Evolutionary conservation across 2,329 filamentous ascomycete species (phyloP).

Genomic region (Microsporum canis): DNA sequence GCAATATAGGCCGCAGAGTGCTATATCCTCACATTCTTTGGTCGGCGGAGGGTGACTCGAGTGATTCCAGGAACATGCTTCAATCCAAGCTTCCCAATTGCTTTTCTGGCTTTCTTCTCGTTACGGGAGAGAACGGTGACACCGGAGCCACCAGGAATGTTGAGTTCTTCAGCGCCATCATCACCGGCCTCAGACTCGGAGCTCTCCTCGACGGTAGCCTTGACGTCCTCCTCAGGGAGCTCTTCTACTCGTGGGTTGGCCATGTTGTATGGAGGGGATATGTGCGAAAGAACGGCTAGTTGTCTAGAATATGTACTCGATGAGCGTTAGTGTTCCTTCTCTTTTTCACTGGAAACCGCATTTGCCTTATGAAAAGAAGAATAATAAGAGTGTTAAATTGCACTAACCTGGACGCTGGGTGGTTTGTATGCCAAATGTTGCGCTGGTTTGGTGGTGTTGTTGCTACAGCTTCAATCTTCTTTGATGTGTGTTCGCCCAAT

Average conservation of each 20-base stretch:
- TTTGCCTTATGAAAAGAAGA: background rate
- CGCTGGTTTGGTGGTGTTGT: constrained; percentile 22
- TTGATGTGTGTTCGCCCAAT: constrained; percentile 25
- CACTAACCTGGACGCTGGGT: background rate
- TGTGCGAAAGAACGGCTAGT: background rate
- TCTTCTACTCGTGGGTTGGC: constrained; percentile 51
- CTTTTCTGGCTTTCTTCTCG: constrained; percentile 99
- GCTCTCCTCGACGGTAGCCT: constrained; percentile 64
- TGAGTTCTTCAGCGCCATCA: constrained; percentile 43
- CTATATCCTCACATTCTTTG: constrained; percentile 82
- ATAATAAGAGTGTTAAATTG: background rate
- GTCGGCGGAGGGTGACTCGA: constrained; percentile 90
- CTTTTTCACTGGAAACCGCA: background rate
- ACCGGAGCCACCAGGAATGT: constrained; percentile 70
- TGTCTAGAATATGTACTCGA: background rate
- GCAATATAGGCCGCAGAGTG: background rate
- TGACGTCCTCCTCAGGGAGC: constrained; percentile 77
- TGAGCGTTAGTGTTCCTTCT: background rate
- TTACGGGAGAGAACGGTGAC: constrained; percentile 95
- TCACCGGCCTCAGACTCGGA: constrained; percentile 39
- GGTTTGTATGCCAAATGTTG: background rate
- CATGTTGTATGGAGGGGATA: constrained; percentile 30
- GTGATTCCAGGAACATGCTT: constrained; percentile 96
- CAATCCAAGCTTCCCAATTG: constrained; percentile 94
- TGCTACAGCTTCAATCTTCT: background rate